Percentiles rank a stretch among this genome's conserved stretches.
These are phyloP conservation scores for Nakaseomyces delphensis DNA, from an alignment of 1,139 yeast genomes.

Conservation along the genomic window DNA sequence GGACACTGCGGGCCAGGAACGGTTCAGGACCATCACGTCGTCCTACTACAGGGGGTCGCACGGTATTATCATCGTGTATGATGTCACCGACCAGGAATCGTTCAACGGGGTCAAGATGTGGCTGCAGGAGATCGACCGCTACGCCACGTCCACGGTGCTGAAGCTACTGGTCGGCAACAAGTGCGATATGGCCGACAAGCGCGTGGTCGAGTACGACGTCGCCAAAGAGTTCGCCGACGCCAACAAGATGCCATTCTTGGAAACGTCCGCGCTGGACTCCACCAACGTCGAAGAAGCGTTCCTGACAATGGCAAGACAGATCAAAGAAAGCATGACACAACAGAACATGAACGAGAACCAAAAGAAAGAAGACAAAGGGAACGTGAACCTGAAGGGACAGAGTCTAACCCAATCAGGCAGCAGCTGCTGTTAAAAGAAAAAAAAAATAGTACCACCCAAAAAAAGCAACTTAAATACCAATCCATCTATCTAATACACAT, in stretches of 20 bases:
- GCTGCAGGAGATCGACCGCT: conserved; percentile 97
- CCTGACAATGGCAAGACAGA: conserved; percentile 97
- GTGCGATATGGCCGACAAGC: conserved; percentile 88
- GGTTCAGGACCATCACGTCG: conserved; percentile 95
- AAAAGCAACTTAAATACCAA: not conserved
- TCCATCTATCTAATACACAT: too few relatives aligned
- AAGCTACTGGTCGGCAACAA: conserved; percentile 94
- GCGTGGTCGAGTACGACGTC: conserved; percentile 90
- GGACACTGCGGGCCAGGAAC: conserved; percentile 99
- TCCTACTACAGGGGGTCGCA: conserved; percentile 98
- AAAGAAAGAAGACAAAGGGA: conserved; percentile 48
- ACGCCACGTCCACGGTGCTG: conserved; percentile 96
- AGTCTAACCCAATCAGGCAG: conserved; percentile 60
- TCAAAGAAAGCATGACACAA: conserved; percentile 89
- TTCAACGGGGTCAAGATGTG: conserved; percentile 97
- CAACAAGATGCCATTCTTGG: conserved; percentile 89
- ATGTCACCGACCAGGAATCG: conserved; percentile 95
- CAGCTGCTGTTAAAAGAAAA: conserved; percentile 55
- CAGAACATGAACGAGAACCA: conserved; percentile 37
- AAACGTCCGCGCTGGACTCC: conserved; percentile 91
- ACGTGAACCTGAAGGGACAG: conserved; percentile 84
- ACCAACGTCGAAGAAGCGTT: conserved; percentile 98
- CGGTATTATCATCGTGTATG: conserved; percentile 95
- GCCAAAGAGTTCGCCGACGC: conserved; percentile 98
- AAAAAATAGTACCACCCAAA: not conserved